Evolutionary conservation across 805 yeast species (phyloP).

Genomic region (Cyberlindnera meyerae): DNA sequence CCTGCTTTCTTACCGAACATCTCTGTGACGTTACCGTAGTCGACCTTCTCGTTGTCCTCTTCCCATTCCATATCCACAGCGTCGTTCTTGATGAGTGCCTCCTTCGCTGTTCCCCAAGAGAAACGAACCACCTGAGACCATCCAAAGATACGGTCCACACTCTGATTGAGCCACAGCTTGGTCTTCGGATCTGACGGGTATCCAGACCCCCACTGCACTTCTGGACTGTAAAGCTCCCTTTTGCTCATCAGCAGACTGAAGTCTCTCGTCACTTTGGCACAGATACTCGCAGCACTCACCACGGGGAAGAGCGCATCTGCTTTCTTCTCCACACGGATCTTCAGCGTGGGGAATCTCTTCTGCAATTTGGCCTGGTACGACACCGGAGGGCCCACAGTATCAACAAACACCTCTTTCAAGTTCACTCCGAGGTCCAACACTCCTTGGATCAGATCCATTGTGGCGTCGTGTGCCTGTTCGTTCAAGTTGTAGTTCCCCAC

Average conservation of each 20-base stretch:
- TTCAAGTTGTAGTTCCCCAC: slow-evolving; percentile 60
- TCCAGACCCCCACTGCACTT: slow-evolving; percentile 69
- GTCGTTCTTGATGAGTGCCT: slow-evolving; percentile 51
- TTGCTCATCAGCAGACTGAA: slow-evolving; percentile 40
- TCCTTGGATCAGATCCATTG: slow-evolving; percentile 69
- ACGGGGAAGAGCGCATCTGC: slow-evolving; percentile 92
- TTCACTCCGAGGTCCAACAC: slow-evolving; percentile 59
- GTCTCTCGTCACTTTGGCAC: slow-evolving; percentile 96
- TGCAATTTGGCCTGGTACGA: slow-evolving; percentile 75
- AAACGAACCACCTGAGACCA: slow-evolving; percentile 77
- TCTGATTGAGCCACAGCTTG: slow-evolving; percentile 59
- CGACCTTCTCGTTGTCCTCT: slow-evolving; percentile 33
- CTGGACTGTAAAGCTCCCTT: slow-evolving; percentile 24
- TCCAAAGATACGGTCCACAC: slow-evolving; percentile 73
- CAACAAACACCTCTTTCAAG: slow-evolving; percentile 74
- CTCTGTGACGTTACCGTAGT: slow-evolving; percentile 20
- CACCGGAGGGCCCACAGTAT: slow-evolving; percentile 95
- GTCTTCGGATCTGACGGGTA: slow-evolving; percentile 94
- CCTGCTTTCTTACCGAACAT: slow-evolving; percentile 11
- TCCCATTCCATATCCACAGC: slow-evolving; percentile 59
- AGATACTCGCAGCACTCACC: slow-evolving; percentile 91
- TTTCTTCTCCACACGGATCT: slow-evolving; percentile 83
- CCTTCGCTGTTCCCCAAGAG: slow-evolving; percentile 93
- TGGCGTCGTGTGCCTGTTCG: slow-evolving; percentile 95
- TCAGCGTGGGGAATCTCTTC: slow-evolving; percentile 59